Evolutionary conservation across 495 filamentous ascomycete genomes (phyloP).

Genomic region (Amniculicola lignicola): DNA sequence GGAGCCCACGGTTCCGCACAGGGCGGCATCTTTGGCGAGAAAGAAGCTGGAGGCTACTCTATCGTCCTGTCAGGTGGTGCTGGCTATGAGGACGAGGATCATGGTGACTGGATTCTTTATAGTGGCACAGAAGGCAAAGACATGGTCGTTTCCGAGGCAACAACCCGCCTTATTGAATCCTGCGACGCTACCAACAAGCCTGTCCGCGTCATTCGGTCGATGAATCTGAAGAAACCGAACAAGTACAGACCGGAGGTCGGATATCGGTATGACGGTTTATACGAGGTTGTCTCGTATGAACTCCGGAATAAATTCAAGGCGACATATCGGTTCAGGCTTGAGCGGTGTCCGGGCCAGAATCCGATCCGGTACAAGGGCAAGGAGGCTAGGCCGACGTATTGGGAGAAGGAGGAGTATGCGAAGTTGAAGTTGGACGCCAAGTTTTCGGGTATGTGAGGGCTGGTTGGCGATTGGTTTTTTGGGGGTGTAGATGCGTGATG

Average conservation of each 20-base stretch:
- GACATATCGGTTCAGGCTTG: constrained; percentile 45
- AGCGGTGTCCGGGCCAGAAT: constrained; percentile 42
- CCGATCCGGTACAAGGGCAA: constrained; percentile 44
- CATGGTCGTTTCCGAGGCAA: constrained; percentile 39
- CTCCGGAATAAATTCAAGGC: constrained; percentile 39
- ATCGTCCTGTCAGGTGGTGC: constrained; percentile 45
- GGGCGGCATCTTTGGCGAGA: constrained; percentile 48
- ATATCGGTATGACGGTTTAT: constrained; percentile 58
- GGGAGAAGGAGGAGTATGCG: constrained; percentile 36
- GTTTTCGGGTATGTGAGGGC: too few species aligned
- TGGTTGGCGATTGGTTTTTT: too few species aligned
- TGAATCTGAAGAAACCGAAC: constrained; percentile 32
- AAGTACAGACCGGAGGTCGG: constrained; percentile 47
- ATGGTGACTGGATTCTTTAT: constrained; percentile 52
- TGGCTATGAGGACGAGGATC: constrained; percentile 46
- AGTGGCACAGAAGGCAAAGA: constrained; percentile 48
- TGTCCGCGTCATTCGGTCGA: constrained; percentile 50
- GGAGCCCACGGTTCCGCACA: constrained; percentile 55
- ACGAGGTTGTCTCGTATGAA: constrained; percentile 43
- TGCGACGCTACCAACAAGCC: constrained; percentile 33
- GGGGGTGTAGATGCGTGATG: too few species aligned
- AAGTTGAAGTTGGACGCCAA: too few species aligned
- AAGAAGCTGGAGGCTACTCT: constrained; percentile 42
- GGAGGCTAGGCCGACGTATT: constrained; percentile 32
- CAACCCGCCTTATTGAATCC: constrained; percentile 42